Evolutionary conservation across 2,329 filamentous ascomycete species (phyloP).

Genomic region (Cordyceps javanica): DNA sequence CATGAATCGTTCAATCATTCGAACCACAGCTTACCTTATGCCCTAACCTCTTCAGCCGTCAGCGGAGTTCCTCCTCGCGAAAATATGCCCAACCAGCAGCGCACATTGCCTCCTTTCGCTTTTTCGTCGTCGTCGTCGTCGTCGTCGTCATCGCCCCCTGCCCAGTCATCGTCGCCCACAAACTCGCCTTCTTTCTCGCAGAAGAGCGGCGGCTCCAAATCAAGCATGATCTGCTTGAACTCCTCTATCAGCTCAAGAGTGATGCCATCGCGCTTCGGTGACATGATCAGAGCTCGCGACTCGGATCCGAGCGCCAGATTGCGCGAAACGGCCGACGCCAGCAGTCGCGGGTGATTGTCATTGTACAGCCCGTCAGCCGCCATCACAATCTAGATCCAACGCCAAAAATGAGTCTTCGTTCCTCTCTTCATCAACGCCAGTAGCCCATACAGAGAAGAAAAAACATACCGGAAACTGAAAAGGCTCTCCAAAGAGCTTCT

Average conservation of each 20-base stretch:
- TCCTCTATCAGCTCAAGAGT: slow-evolving; percentile 54
- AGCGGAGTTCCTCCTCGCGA: slow-evolving; percentile 25
- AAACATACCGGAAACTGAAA: slow-evolving; percentile 45
- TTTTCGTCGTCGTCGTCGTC: slow-evolving; percentile 40
- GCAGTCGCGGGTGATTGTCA: slow-evolving; percentile 68
- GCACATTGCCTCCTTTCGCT: slow-evolving; percentile 33
- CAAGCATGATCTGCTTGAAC: slow-evolving; percentile 56
- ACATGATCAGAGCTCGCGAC: slow-evolving; percentile 69
- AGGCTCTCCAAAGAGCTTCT: slow-evolving; percentile 35
- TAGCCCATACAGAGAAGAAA: too few relatives aligned
- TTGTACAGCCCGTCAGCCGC: slow-evolving; percentile 87
- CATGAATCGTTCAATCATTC: not conserved
- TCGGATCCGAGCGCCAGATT: slow-evolving; percentile 54
- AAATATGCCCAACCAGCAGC: slow-evolving; percentile 66
- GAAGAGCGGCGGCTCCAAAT: slow-evolving; percentile 40
- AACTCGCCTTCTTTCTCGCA: slow-evolving; percentile 56
- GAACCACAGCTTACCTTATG: not conserved
- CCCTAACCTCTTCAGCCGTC: not conserved
- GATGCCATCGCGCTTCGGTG: slow-evolving; percentile 69
- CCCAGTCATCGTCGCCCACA: slow-evolving; percentile 69
- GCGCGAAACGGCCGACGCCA: slow-evolving; percentile 60
- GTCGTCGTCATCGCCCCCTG: slow-evolving; percentile 40
- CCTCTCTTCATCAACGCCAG: too few relatives aligned
- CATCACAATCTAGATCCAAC: slow-evolving; percentile 57
- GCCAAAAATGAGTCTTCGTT: not conserved